Conservation (phyloP, 768 basidiomycete genomes). For the Panaeolus papilionaceus region DNA sequence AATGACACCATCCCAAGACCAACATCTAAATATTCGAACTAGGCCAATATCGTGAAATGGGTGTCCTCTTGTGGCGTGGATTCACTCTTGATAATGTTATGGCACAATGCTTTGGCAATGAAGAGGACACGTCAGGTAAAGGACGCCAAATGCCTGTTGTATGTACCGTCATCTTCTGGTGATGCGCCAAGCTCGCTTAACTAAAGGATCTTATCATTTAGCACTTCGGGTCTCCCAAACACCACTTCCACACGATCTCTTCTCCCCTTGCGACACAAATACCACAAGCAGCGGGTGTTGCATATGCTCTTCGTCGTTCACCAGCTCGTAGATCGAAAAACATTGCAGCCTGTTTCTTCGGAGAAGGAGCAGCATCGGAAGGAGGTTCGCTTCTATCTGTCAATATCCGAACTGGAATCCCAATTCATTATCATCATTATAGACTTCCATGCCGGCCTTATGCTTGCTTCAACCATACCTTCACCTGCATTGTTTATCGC, state of each 20-base stretch:
- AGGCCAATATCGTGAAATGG: slow-evolving; percentile 95
- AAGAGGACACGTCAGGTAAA: slow-evolving; percentile 80
- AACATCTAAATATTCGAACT: background rate
- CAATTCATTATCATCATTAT: slow-evolving; percentile 28
- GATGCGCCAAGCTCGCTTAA: slow-evolving; percentile 1
- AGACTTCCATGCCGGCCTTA: slow-evolving; percentile 93
- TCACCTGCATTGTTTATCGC: slow-evolving; percentile 78
- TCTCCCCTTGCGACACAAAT: slow-evolving; percentile 94
- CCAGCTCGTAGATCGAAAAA: slow-evolving; percentile 69
- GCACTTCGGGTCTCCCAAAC: slow-evolving; percentile 85
- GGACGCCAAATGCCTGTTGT: slow-evolving; percentile 96
- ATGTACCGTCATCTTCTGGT: slow-evolving; percentile 31
- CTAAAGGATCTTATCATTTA: slow-evolving; percentile 34
- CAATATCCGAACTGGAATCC: slow-evolving; percentile 11
- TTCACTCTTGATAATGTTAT: slow-evolving; percentile 82
- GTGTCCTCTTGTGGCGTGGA: slow-evolving; percentile 88
- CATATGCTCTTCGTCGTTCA: slow-evolving; percentile 84
- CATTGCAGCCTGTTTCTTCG: slow-evolving; percentile 90
- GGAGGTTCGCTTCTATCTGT: slow-evolving; percentile 53
- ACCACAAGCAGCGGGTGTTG: slow-evolving; percentile 93
- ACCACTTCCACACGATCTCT: slow-evolving; percentile 95
- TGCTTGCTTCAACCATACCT: slow-evolving; percentile 78
- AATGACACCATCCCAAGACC: background rate
- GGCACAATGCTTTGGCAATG: slow-evolving; percentile 91
- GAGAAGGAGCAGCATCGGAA: slow-evolving; percentile 94